These are phyloP conservation scores for Ramichloridium luteum DNA, from an alignment of 2,329 filamentous ascomycete species.

Conservation along the genomic window DNA sequence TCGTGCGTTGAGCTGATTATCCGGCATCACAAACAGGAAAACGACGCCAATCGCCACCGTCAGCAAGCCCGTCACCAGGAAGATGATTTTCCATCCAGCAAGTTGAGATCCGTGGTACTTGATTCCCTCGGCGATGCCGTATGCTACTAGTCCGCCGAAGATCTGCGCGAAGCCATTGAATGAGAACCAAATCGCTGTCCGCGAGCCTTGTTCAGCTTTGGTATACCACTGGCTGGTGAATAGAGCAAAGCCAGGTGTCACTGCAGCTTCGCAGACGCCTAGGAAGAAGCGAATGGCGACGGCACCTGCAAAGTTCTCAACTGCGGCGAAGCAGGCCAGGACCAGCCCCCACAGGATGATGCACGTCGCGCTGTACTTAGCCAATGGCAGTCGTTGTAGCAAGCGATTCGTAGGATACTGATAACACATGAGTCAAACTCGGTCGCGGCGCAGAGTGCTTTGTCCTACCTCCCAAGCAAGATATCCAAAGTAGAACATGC, in stretches of 20 bases:
- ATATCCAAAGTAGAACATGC: slow-evolving; percentile 43
- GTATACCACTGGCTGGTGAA: slow-evolving; percentile 64
- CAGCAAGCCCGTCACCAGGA: slow-evolving; percentile 34
- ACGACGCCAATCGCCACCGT: slow-evolving; percentile 31
- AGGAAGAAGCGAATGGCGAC: slow-evolving; percentile 56
- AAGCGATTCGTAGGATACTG: slow-evolving; percentile 53
- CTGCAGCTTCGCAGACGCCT: slow-evolving; percentile 55
- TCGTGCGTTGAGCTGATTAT: slow-evolving; percentile 48
- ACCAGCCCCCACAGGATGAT: slow-evolving; percentile 52
- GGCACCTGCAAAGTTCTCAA: slow-evolving; percentile 47
- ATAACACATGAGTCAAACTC: too few species aligned
- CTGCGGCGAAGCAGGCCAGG: slow-evolving; percentile 51
- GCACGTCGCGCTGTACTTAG: slow-evolving; percentile 53
- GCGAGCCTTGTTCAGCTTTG: slow-evolving; percentile 51
- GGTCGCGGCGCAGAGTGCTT: too few species aligned
- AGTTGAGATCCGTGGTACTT: slow-evolving; percentile 46
- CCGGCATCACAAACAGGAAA: slow-evolving; percentile 39
- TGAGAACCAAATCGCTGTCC: slow-evolving; percentile 55
- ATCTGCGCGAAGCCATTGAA: slow-evolving; percentile 56
- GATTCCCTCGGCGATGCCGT: slow-evolving; percentile 49
- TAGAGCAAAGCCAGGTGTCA: slow-evolving; percentile 56
- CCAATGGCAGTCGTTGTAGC: slow-evolving; percentile 51
- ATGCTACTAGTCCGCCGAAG: slow-evolving; percentile 49
- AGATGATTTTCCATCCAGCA: slow-evolving; percentile 53
- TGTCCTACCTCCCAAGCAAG: slow-evolving; percentile 39